Evolutionary conservation across 768 basidiomycete species (phyloP).

Genomic region (Boletellus ananas): DNA sequence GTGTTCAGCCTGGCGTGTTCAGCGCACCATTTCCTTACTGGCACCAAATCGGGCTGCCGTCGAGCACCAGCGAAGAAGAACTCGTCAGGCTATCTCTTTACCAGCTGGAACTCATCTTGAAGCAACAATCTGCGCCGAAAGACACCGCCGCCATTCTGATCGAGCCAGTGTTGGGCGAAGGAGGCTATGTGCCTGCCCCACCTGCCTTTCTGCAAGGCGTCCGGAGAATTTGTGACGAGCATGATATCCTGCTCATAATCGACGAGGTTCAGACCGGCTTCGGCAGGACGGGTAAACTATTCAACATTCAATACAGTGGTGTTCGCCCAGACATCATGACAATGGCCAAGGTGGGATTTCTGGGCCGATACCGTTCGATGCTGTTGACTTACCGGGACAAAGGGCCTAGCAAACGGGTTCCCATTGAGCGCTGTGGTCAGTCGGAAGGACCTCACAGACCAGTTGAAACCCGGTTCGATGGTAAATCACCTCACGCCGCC

Average conservation of each 20-base stretch:
- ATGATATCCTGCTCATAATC: constrained; percentile 79
- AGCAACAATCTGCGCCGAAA: constrained; percentile 74
- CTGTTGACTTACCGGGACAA: constrained; percentile 5
- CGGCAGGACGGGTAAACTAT: constrained; percentile 80
- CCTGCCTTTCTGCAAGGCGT: constrained; percentile 75
- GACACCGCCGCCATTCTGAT: constrained; percentile 94
- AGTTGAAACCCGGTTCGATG: constrained; percentile 75
- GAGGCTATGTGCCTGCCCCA: constrained; percentile 91
- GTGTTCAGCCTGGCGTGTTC: constrained; percentile 73
- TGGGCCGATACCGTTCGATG: background rate
- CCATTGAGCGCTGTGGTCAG: constrained; percentile 86
- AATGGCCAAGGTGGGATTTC: constrained; percentile 69
- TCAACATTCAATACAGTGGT: constrained; percentile 78
- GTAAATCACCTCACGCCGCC: constrained; percentile 32
- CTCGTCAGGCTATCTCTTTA: constrained; percentile 65
- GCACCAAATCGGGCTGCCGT: constrained; percentile 71
- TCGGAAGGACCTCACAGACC: constrained; percentile 76
- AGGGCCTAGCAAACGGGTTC: constrained; percentile 91
- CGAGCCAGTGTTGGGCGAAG: constrained; percentile 93
- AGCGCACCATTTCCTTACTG: constrained; percentile 86
- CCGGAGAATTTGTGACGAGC: constrained; percentile 78
- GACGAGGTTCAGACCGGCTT: constrained; percentile 92
- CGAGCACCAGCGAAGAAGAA: constrained; percentile 50
- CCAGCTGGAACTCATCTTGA: constrained; percentile 75
- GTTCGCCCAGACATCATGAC: constrained; percentile 86